Conservation (phyloP, 2,329 filamentous ascomycete species). For the Colletotrichum tanaceti region DNA sequence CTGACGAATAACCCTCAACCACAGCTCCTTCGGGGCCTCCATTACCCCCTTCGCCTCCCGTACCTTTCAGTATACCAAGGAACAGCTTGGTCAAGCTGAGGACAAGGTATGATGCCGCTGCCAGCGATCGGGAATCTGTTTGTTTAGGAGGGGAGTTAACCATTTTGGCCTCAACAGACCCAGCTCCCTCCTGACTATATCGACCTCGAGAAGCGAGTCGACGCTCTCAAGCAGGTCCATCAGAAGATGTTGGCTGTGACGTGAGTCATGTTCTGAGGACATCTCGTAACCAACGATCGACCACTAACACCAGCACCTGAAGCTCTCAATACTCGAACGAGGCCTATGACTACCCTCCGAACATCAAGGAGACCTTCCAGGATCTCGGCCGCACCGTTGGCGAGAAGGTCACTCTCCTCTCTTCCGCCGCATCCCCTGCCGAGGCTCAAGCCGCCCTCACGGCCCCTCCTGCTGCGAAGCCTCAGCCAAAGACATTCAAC, state of each 20-base stretch:
- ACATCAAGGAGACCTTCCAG: slow-evolving; percentile 97
- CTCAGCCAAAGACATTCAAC: slow-evolving; percentile 98
- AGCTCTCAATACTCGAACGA: slow-evolving; percentile 95
- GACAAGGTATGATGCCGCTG: slow-evolving; percentile 75
- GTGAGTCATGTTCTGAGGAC: slow-evolving; percentile 64
- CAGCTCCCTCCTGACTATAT: slow-evolving; percentile 97
- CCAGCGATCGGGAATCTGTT: neutral
- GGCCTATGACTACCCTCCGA: slow-evolving; percentile 92
- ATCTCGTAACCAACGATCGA: neutral
- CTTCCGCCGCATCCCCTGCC: slow-evolving; percentile 83
- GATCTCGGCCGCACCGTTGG: slow-evolving; percentile 95
- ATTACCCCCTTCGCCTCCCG: slow-evolving; percentile 94
- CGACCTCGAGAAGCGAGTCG: slow-evolving; percentile 97
- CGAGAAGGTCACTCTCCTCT: slow-evolving; percentile 93
- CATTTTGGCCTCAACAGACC: slow-evolving; percentile 69
- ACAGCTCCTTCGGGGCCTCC: slow-evolving; percentile 75
- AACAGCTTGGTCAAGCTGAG: slow-evolving; percentile 93
- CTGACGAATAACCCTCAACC: slow-evolving; percentile 44
- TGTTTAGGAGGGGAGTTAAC: slow-evolving; percentile 35
- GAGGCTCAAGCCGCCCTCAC: slow-evolving; percentile 96
- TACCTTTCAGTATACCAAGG: slow-evolving; percentile 97
- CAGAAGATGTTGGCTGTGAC: slow-evolving; percentile 97
- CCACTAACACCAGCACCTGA: slow-evolving; percentile 43
- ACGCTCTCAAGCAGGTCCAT: slow-evolving; percentile 96
- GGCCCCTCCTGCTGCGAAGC: slow-evolving; percentile 88